Evolutionary conservation across 2,329 filamentous ascomycete genomes (phyloP).

Genomic region (Macrophomina phaseolina): DNA sequence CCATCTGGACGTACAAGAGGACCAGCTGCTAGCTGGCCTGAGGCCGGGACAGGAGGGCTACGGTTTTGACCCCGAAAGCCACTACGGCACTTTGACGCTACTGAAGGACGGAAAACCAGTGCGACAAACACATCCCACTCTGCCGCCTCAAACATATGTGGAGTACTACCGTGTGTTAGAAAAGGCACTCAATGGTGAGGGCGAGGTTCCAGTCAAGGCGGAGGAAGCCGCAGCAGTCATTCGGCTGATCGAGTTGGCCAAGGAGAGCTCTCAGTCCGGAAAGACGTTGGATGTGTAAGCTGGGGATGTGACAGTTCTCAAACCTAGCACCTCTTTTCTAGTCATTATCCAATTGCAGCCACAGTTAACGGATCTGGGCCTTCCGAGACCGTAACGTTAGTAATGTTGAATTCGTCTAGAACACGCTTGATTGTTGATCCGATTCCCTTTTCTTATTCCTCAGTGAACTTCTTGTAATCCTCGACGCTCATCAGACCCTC

Average conservation of each 20-base stretch:
- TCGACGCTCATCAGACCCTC: constrained; percentile 68
- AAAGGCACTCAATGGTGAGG: constrained; percentile 58
- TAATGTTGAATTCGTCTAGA: constrained; percentile 22
- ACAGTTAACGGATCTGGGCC: background rate
- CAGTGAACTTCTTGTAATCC: constrained; percentile 68
- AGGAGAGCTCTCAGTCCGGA: constrained; percentile 58
- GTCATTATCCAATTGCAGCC: constrained; percentile 2
- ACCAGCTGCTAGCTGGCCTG: constrained; percentile 70
- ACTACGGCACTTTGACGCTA: constrained; percentile 63
- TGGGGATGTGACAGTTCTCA: constrained; percentile 8
- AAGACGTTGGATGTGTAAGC: constrained; percentile 48
- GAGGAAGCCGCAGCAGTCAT: constrained; percentile 61
- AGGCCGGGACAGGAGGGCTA: constrained; percentile 67
- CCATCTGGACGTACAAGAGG: constrained; percentile 75
- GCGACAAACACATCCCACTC: background rate
- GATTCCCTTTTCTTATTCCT: background rate
- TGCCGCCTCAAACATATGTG: constrained; percentile 68
- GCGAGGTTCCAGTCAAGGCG: constrained; percentile 60
- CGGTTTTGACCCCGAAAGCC: constrained; percentile 65
- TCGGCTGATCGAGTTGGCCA: constrained; percentile 61
- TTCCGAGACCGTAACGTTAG: background rate
- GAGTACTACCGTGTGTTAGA: constrained; percentile 67
- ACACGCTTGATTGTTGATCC: background rate
- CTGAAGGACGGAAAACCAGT: constrained; percentile 59
- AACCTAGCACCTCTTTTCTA: constrained; percentile 10